A percentile compares a stretch with the other conserved stretches of the same genome.
Conservation (phyloP, 2,329 filamentous ascomycete genomes). For the Nectriaceae sp. region DNA sequence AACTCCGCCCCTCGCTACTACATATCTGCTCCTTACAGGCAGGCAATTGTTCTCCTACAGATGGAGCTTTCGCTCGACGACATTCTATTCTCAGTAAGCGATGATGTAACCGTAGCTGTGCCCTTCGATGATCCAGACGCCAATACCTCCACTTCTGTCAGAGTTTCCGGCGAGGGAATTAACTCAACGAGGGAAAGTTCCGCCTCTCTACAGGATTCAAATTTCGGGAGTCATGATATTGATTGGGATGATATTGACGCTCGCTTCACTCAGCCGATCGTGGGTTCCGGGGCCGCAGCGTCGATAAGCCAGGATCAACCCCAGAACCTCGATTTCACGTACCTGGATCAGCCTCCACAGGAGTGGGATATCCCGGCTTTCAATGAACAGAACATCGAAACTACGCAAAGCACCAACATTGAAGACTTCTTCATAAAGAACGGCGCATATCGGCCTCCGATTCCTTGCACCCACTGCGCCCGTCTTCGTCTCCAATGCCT, state of each 20-base stretch:
- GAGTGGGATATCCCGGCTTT: neutral
- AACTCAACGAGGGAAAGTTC: neutral
- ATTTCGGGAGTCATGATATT: neutral
- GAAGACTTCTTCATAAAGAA: slow-evolving; percentile 42
- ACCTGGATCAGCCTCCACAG: neutral
- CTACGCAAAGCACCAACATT: slow-evolving; percentile 15
- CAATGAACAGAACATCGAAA: neutral
- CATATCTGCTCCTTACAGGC: too few relatives aligned
- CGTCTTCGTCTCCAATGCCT: slow-evolving; percentile 48
- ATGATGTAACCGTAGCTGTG: slow-evolving; percentile 18
- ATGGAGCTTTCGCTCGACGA: slow-evolving; percentile 28
- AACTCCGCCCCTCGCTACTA: too few relatives aligned
- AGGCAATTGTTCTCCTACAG: too few relatives aligned
- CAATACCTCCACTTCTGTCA: neutral
- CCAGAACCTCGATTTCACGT: neutral
- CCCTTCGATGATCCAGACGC: slow-evolving; percentile 16
- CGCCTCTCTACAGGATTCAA: neutral
- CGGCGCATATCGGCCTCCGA: slow-evolving; percentile 43
- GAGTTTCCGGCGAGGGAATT: neutral
- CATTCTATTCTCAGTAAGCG: slow-evolving; percentile 18
- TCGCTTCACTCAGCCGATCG: neutral
- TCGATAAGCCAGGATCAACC: neutral
- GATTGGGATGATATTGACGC: neutral
- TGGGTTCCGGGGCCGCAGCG: neutral
- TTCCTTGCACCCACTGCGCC: slow-evolving; percentile 47